A percentile compares a stretch with the other conserved stretches of the same genome.
These are phyloP conservation scores for Halenospora varia DNA, from an alignment of 495 filamentous ascomycete genomes.

Conservation along the genomic window DNA sequence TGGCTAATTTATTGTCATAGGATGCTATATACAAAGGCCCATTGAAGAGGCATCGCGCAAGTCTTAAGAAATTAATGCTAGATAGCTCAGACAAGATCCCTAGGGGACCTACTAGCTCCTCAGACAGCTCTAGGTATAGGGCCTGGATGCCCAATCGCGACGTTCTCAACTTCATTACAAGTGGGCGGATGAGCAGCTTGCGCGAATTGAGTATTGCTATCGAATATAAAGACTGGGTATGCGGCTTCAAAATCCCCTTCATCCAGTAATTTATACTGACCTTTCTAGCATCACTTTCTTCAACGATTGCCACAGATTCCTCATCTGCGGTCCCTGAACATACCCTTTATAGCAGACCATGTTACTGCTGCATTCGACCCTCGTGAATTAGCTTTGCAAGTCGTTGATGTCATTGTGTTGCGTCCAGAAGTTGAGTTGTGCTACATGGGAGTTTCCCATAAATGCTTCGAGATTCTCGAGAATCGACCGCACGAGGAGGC, in stretches of 20 bases:
- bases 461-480: slow-evolving; percentile 90
- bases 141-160: slow-evolving; percentile 78
- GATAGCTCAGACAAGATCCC: slow-evolving; percentile 59
- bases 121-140: slow-evolving; percentile 47
- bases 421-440: slow-evolving; percentile 81
- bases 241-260: slow-evolving; percentile 27
- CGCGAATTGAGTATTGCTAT: slow-evolving; percentile 74
- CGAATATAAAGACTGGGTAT: slow-evolving; percentile 84
- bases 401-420: slow-evolving; percentile 80
- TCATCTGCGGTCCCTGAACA: slow-evolving; percentile 72
- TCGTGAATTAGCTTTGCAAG: slow-evolving; percentile 75
- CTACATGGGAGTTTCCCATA: slow-evolving; percentile 74
- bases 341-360: slow-evolving; percentile 67
- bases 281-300: slow-evolving; percentile 83
- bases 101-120: slow-evolving; percentile 29
- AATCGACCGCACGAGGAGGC: slow-evolving; percentile 46
- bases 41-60: slow-evolving; percentile 66
- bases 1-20: slow-evolving; percentile 4
- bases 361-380: slow-evolving; percentile 53
- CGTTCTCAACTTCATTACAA: slow-evolving; percentile 72
- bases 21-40: slow-evolving; percentile 73
- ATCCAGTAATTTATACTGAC: slow-evolving; percentile 24
- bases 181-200: slow-evolving; percentile 74
- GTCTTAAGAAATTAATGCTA: slow-evolving; percentile 73
- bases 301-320: slow-evolving; percentile 73